These are phyloP conservation scores for Macaranga tanarius DNA, from an alignment of 441 rosid species.

Conservation along the genomic window DNA sequence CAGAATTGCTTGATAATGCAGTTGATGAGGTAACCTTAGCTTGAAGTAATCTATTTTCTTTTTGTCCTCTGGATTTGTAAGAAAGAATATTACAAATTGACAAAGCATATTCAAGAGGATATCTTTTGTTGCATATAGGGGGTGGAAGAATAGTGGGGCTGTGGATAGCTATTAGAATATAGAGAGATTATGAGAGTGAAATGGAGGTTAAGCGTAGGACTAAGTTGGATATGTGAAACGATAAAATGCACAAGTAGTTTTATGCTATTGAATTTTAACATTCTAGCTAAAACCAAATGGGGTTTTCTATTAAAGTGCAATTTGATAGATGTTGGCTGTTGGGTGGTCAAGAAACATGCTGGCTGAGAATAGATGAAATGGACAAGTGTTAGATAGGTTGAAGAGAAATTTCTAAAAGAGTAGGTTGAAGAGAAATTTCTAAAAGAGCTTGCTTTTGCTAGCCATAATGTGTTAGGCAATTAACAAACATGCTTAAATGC, in stretches of 20 bases:
- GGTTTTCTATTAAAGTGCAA: no score
- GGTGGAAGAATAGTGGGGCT: no score
- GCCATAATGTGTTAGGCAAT: no score
- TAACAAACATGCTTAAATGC: no score
- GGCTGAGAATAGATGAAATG: not conserved
- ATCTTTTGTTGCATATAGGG: not conserved
- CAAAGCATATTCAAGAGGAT: not conserved
- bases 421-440: no score
- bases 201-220: no score
- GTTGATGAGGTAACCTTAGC: slow-evolving; percentile 77
- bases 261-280: not conserved
- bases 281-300: no score
- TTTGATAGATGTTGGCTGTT: not conserved
- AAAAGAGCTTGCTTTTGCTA: no score
- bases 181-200: no score
- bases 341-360: not conserved
- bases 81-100: not conserved
- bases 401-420: no score
- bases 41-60: slow-evolving; percentile 11
- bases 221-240: not conserved
- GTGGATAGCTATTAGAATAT: no score
- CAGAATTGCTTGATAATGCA: slow-evolving; percentile 95
- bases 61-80: not conserved
- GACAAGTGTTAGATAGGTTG: no score
- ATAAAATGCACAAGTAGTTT: not conserved